Evolutionary conservation across 2,329 filamentous ascomycete species (phyloP), one percentile per base, ranked within the genome.

Genomic region (Apiospora aurea): DNA sequence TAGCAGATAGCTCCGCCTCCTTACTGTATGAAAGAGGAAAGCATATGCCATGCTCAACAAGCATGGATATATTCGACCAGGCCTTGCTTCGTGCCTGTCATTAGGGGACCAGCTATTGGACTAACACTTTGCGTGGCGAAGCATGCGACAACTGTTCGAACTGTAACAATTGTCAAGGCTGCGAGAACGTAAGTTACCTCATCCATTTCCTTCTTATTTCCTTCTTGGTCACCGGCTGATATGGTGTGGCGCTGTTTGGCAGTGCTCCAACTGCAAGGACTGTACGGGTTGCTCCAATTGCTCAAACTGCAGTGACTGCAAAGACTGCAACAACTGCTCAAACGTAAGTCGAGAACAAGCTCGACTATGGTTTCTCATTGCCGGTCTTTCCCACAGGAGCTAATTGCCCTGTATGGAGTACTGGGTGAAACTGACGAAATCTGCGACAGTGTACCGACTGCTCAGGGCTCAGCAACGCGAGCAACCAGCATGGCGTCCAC

Each of bases 271-370:
- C 29, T 64, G 57, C 57, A 34, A 41, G 1, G 21, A 18, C 34
- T 68, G 66, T 41, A 68, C 66, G 2, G 72, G 72, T 66, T 73
- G 72, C 29, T 49, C 10, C 26, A 53, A 75, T 41, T 73, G 72
- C 51, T 70, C 46, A 14, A 69, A 72, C 47, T 72, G 71, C 66
- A 64, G 5, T 18, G 69, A 72, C 21, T 72, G 71, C 71, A 68
- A 68, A 21, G 66, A 68, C 21, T 46, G 41, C n/a, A 8, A 13
- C 2, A 47, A 68, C 18, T 68, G 66, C 43, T 26, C 41, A 1
- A 68, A 68, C 18, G 66, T 68, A 24, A 47, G 57, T 64, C 1
- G 34, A 38, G 11, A 41, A 64, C 29, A 11, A n/a, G 3, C 3
- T n/a, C 29, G 2, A 18, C 8, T 18, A 2, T n/a, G 18, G 29